Evolutionary conservation across 331 rosid species (phyloP), one percentile per base, ranked within the genome.

Genomic region (Rhamnella rubrinervis): DNA sequence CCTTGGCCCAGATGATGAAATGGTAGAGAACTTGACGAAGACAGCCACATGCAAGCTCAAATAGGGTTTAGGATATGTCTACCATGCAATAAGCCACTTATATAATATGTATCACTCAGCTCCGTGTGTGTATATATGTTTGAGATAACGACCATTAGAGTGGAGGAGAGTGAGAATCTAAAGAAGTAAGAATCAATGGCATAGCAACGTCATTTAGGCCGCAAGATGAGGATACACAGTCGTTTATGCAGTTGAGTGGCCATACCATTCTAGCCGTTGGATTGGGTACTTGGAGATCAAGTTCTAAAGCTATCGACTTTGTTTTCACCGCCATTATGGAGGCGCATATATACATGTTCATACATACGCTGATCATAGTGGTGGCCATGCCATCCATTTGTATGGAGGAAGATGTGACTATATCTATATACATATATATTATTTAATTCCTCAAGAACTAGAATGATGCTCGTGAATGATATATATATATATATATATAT

Each of bases 241-340:
- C 76, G 17, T 85, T 77, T 70, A 28, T 57, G 49, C 74, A 77
- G 6, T 59, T 75, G 72, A 85, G 87, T 80, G 84, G 87, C 12
- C 84, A 80, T 51, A 10, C 74, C 21, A 77, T 85, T 4, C 87
- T 82, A 3, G 80, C 87, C 2, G 78, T 85, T 72, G 90, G 87
- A 66, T 77, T 85, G 15, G 85, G 87, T 1, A 85, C 87, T 15
- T 82, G 90, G 87, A 85, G 73, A 60, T 62, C 87, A 68, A 83
- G 85, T 80, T 82, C 85, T 28, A 21, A 82, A 62, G 83, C 85
- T 40, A 65, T 8, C 14, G 61, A 80, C 68, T 77, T 85, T 59
- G 87, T 80, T 0, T 75, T 77, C 76, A 66, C 85, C 63, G 84
- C 87, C 69, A 75, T n/a, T n/a, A n/a, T n/a, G n/a, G n/a, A n/a